Conservation (phyloP, 1,139 yeast species). For the Lodderomyces beijingensis region DNA sequence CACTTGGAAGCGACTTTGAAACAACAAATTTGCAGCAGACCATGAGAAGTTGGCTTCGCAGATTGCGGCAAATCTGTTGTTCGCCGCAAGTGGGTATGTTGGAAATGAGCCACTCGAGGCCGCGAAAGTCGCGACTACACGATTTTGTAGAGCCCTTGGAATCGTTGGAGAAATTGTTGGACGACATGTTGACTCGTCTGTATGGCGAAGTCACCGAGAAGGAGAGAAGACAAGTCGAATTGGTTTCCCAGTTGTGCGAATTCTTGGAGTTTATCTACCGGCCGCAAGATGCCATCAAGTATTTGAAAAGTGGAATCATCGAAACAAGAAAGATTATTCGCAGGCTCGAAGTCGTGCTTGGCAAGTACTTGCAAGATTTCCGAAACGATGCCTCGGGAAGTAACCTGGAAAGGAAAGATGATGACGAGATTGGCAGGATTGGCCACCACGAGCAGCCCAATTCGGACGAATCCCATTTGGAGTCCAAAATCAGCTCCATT, state of each 20-base stretch:
- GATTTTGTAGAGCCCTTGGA: slow-evolving; percentile 24
- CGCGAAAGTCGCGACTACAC: slow-evolving; percentile 17
- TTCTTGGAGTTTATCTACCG: slow-evolving; percentile 50
- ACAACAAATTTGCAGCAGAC: slow-evolving; percentile 32
- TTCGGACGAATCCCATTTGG: slow-evolving; percentile 7
- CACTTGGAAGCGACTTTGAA: slow-evolving; percentile 48
- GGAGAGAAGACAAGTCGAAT: slow-evolving; percentile 45
- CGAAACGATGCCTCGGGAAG: slow-evolving; percentile 9
- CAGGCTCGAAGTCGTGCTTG: slow-evolving; percentile 19
- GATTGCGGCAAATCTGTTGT: slow-evolving; percentile 75
- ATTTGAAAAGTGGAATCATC: slow-evolving; percentile 37
- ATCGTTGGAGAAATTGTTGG: slow-evolving; percentile 65
- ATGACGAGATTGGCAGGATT: slow-evolving; percentile 12
- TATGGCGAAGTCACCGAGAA: slow-evolving; percentile 43
- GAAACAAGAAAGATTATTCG: slow-evolving; percentile 28
- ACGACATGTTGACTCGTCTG: slow-evolving; percentile 56
- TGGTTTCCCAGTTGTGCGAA: slow-evolving; percentile 56
- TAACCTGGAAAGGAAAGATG: slow-evolving; percentile 7
- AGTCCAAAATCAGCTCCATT: slow-evolving; percentile 21
- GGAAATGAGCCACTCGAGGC: slow-evolving; percentile 26
- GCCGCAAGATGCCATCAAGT: slow-evolving; percentile 46
- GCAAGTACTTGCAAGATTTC: slow-evolving; percentile 15
- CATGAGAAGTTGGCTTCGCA: slow-evolving; percentile 64
- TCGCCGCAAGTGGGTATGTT: slow-evolving; percentile 67
- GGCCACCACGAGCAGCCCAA: slow-evolving; percentile 18